Percentiles rank a stretch among this genome's conserved stretches.
Evolutionary conservation across 441 rosid species (phyloP).

Genomic region (Arabidopsis hybrid): DNA sequence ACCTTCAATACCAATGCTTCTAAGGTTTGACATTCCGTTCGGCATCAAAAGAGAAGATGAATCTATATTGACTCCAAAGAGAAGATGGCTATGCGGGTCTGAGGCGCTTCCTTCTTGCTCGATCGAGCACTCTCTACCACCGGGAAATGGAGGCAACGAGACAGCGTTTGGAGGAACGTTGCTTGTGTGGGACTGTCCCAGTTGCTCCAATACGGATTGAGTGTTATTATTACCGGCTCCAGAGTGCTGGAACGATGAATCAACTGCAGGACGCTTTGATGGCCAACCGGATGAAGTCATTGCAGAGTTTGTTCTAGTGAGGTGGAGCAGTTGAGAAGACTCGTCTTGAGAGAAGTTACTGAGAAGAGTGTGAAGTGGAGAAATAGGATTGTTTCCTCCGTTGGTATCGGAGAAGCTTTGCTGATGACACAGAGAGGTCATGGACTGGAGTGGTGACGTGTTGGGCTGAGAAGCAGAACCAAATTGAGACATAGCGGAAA

Average conservation of each 20-base stretch:
- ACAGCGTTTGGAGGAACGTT: conserved; percentile 61
- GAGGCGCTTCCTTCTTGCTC: conserved; percentile 73
- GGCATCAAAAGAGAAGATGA: conserved; percentile 89
- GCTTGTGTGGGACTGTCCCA: conserved; percentile 69
- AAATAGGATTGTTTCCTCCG: conserved; percentile 75
- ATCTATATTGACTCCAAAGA: conserved; percentile 96
- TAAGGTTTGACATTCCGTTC: conserved; percentile 77
- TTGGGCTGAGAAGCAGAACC: conserved; percentile 65
- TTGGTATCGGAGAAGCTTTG: conserved; percentile 86
- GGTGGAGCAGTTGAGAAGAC: conserved; percentile 68
- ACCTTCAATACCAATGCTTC: conserved; percentile 75
- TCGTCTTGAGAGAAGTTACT: conserved; percentile 82
- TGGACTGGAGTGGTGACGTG: conserved; percentile 66
- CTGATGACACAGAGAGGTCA: conserved; percentile 74
- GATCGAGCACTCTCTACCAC: conserved; percentile 79
- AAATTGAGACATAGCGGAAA: conserved; percentile 67
- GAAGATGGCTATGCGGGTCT: conserved; percentile 88
- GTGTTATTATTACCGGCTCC: conserved; percentile 48
- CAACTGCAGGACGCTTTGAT: conserved; percentile 86
- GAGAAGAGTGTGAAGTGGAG: conserved; percentile 83
- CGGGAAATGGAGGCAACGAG: conserved; percentile 96
- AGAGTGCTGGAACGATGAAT: conserved; percentile 60
- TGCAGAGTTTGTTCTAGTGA: conserved; percentile 65
- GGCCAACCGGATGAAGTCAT: conserved; percentile 81
- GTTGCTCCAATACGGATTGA: conserved; percentile 70